Evolutionary conservation across 495 filamentous ascomycete genomes (phyloP), one percentile per base, ranked within the genome.

Genomic region (Viridothelium virens): DNA sequence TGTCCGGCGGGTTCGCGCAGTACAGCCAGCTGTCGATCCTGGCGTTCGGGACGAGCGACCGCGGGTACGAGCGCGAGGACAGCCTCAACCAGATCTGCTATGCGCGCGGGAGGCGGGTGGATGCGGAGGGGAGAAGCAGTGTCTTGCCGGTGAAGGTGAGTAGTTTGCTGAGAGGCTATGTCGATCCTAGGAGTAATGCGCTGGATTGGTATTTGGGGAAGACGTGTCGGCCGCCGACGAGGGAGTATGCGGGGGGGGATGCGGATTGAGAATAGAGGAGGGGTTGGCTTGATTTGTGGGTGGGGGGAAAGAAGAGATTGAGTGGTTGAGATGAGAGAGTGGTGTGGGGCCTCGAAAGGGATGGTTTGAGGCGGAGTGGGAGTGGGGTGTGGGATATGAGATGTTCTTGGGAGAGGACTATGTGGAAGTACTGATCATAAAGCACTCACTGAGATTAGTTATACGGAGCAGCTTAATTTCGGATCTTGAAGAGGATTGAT

Each of bases 51-150:
- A 67, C 72, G 25, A 72, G 73, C 1, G 74, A 78, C 68, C 73
- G 73, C 62, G 70, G 74, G 12, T 77, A 73, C 66, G 75, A 77
- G 59, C 76, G 76, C 37, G 72, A 75, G 56, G 76, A 78, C 44
- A 67, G 65, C 64, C 66, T 72, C 67, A 76, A 76, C 64, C 73
- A 74, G 67, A 68, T 77, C 67, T 71, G 75, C 48, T 78, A 75
- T 65, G 70, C 75, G 61, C 72, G 74, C 63, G 71, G 70, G 33
- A 71, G 66, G 48, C 68, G 68, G 47, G n/a, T 67, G 0, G 72
- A 74, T 62, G 68, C 75, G 14, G 61, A 76, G n/a, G 75, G 74
- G 14, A 59, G 69, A 14, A 68, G 68, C 63, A 66, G 67, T 34
- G 39, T 67, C 2, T 64, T 66, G 38, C 74, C 76, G 1, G 67